These are phyloP conservation scores for Funneliformis geosporum DNA, from an alignment of 192 early-diverging fungal genomes.

Conservation along the genomic window DNA sequence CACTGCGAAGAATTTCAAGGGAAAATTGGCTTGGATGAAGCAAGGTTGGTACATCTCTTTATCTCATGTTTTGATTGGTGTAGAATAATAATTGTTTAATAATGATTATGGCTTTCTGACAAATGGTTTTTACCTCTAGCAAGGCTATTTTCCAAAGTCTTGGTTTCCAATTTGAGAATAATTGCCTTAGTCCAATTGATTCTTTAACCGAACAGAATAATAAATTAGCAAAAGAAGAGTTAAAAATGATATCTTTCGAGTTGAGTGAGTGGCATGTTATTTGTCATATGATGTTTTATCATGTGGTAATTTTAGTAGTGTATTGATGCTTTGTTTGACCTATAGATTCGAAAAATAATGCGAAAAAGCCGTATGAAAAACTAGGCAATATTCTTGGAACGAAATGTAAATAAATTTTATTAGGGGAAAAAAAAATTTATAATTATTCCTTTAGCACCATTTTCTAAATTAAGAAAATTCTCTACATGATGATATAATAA, in stretches of 20 bases:
- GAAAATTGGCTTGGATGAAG: conserved; percentile 13
- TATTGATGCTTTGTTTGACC: neutral
- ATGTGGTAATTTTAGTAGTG: neutral
- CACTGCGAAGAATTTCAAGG: neutral
- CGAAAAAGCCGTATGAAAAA: neutral
- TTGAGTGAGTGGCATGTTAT: neutral
- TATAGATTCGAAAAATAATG: neutral
- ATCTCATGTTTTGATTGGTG: neutral
- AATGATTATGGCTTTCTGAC: neutral
- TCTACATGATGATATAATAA: neutral
- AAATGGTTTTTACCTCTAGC: conserved; percentile 26
- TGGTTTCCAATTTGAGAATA: neutral
- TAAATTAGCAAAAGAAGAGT: conserved; percentile 11
- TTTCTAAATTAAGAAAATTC: neutral
- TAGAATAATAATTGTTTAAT: neutral
- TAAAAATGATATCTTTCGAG: neutral
- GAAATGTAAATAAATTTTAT: conserved; percentile 8
- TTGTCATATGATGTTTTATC: neutral
- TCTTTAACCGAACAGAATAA: neutral
- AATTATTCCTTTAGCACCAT: neutral
- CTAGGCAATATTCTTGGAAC: conserved; percentile 19
- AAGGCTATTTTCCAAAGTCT: conserved; percentile 17
- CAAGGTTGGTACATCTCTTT: conserved; percentile 25
- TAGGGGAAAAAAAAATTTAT: neutral
- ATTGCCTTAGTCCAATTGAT: neutral